phyloP scores from a whole-genome alignment of 371 early-diverging fungal species.

The Gilbertella persicaria region DNA sequence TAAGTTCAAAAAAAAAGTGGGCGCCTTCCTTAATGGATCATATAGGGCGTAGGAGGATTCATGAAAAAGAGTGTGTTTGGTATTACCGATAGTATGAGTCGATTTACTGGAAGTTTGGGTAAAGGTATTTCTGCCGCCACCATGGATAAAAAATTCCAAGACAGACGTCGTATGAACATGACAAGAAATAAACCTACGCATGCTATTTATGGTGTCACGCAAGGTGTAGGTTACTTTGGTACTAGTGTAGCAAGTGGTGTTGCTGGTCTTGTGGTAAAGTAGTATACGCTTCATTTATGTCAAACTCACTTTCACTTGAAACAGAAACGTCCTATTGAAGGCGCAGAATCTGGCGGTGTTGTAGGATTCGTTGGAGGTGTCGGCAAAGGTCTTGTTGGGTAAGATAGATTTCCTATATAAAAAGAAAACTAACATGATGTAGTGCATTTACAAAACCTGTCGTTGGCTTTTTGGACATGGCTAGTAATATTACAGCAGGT shows the following conservation, averaged over 20 bases:
- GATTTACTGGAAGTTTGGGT: slow-evolving; percentile 84
- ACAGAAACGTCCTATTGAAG: slow-evolving; percentile 77
- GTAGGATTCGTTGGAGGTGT: slow-evolving; percentile 86
- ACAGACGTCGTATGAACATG: slow-evolving; percentile 65
- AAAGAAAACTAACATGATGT: not conserved
- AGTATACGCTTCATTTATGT: slow-evolving; percentile 2
- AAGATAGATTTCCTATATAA: slow-evolving; percentile 3
- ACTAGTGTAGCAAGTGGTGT: slow-evolving; percentile 79
- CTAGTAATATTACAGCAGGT: slow-evolving; percentile 78
- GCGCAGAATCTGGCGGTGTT: slow-evolving; percentile 81
- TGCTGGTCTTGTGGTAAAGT: slow-evolving; percentile 72
- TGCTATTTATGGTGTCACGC: slow-evolving; percentile 78
- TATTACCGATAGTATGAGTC: slow-evolving; percentile 80
- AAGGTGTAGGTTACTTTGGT: slow-evolving; percentile 78
- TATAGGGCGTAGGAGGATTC: slow-evolving; percentile 51
- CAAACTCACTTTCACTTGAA: not conserved
- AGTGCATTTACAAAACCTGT: slow-evolving; percentile 87
- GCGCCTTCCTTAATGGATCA: slow-evolving; percentile 10
- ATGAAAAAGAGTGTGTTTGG: slow-evolving; percentile 88
- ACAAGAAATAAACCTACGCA: slow-evolving; percentile 83
- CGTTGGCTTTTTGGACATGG: slow-evolving; percentile 86
- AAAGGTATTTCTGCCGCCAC: slow-evolving; percentile 89
- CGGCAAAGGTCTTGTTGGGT: slow-evolving; percentile 82
- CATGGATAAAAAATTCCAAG: slow-evolving; percentile 83
- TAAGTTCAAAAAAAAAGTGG: slow-evolving; percentile 30